These are phyloP conservation scores for Xylaria sp. DNA, from an alignment of 2,329 filamentous ascomycete species.

Conservation along the genomic window DNA sequence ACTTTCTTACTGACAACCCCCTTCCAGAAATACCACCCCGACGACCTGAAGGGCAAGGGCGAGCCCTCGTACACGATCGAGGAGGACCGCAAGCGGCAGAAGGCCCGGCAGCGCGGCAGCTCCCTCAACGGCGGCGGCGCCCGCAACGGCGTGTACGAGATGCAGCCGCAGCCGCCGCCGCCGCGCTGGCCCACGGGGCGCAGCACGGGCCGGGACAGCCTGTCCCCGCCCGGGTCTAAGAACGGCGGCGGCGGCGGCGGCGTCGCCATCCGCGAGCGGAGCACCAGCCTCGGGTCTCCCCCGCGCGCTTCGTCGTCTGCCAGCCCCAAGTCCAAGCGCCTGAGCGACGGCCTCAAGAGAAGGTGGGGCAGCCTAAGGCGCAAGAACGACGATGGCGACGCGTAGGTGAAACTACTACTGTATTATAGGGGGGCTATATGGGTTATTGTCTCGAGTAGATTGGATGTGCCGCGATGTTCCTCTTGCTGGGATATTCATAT, in stretches of 20 bases:
- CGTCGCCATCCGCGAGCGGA: conserved; percentile 45
- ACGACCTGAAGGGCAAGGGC: conserved; percentile 82
- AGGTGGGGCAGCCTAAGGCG: conserved; percentile 56
- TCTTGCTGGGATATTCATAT: too few relatives aligned
- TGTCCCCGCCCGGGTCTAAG: not conserved
- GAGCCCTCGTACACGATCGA: conserved; percentile 76
- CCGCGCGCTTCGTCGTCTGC: conserved; percentile 13
- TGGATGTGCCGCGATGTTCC: too few relatives aligned
- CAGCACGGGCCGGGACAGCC: conserved; percentile 6
- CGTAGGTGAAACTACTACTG: not conserved
- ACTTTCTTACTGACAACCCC: not conserved
- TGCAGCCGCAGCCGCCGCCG: conserved; percentile 43
- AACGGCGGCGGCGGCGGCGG: conserved; percentile 33
- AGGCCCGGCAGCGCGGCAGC: conserved; percentile 25
- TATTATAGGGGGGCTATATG: too few relatives aligned
- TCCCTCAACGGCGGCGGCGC: conserved; percentile 36
- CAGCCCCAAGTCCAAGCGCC: conserved; percentile 37
- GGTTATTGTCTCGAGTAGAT: too few relatives aligned
- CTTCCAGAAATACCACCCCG: conserved; percentile 66
- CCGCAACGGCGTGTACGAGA: conserved; percentile 49
- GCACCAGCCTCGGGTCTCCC: conserved; percentile 43
- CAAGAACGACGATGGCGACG: conserved; percentile 39
- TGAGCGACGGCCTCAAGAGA: conserved; percentile 56
- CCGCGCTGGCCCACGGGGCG: conserved; percentile 23
- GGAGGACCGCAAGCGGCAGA: conserved; percentile 61